Conservation (phyloP, 768 basidiomycete species). For the Zangia roseola region DNA sequence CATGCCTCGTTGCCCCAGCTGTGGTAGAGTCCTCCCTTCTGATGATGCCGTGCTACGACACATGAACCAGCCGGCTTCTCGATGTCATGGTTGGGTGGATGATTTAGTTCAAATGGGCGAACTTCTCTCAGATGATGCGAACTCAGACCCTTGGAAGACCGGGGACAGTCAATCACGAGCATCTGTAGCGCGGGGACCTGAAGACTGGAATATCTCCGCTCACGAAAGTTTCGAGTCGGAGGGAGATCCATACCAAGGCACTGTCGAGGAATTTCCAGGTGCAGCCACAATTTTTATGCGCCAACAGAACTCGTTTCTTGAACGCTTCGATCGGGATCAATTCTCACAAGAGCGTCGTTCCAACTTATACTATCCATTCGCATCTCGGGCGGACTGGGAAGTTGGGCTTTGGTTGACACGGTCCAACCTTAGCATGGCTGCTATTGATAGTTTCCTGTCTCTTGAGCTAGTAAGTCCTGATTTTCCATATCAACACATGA, state of each 20-base stretch:
- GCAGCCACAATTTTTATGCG: background rate
- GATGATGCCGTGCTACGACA: background rate
- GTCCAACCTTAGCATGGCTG: background rate
- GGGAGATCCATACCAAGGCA: background rate
- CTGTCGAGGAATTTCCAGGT: background rate
- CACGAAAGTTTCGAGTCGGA: background rate
- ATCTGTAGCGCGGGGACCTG: no score
- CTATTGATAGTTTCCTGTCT: background rate
- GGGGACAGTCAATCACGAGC: no score
- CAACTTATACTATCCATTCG: background rate
- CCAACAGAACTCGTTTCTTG: background rate
- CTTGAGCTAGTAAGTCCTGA: background rate
- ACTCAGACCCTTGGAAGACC: no score
- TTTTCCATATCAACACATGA: no score
- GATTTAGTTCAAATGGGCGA: background rate
- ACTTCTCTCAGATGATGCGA: background rate
- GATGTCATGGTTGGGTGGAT: background rate
- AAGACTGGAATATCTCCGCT: background rate
- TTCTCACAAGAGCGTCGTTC: background rate
- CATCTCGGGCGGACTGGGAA: background rate
- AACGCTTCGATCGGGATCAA: background rate
- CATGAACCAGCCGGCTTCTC: background rate
- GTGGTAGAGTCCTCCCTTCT: background rate
- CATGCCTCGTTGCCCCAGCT: background rate
- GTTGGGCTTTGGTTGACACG: background rate